phyloP scores from a whole-genome alignment of 306 rosid genomes.

The Prunus davidiana region DNA sequence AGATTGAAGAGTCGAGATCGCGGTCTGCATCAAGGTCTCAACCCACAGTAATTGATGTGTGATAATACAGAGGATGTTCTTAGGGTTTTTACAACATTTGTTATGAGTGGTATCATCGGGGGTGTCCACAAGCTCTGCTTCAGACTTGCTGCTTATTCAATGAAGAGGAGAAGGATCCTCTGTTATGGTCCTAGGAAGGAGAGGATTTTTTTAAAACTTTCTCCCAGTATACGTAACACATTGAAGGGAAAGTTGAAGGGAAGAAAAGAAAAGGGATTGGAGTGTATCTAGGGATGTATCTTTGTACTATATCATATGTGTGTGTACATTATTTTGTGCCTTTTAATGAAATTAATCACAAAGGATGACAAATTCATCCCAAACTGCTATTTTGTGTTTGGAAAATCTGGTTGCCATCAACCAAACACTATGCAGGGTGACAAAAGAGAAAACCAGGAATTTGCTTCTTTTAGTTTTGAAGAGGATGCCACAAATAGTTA shows the following conservation, averaged over 20 bases:
- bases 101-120: constrained; percentile 11
- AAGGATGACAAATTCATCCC: constrained; percentile 20
- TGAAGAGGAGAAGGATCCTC: not conserved
- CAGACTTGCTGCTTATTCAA: constrained; percentile 16
- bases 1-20: constrained; percentile 64
- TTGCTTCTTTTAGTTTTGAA: too few species aligned
- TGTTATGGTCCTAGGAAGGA: constrained; percentile 21
- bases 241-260: not conserved
- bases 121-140: constrained; percentile 22
- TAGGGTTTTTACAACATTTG: not conserved
- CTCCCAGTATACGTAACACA: constrained; percentile 16
- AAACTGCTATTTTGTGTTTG: not conserved
- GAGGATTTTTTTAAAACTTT: constrained; percentile 33
- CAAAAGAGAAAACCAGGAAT: too few species aligned
- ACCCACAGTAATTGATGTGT: constrained; percentile 36
- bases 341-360: constrained; percentile 13
- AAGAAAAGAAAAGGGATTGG: not conserved
- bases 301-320: not conserved
- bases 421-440: too few species aligned
- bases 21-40: constrained; percentile 28
- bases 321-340: constrained; percentile 33
- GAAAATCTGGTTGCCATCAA: not conserved
- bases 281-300: not conserved
- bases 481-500: too few species aligned
- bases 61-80: not conserved